Base-by-base conservation (phyloP, 441 rosid genomes). In the Populus hybrid region DNA sequence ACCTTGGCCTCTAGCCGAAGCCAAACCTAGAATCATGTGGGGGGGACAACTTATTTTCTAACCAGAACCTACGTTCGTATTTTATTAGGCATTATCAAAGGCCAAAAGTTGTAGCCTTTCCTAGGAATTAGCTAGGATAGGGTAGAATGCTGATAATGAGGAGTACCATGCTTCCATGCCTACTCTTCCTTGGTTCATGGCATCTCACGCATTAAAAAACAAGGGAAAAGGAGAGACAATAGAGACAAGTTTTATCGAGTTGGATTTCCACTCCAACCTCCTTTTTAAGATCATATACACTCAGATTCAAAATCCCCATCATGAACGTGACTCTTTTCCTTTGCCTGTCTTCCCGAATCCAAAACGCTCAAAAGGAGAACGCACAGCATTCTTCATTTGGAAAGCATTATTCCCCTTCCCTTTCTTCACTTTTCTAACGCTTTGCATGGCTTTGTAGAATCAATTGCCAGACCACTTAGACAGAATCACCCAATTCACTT, bases 251-350 rank as follows among this genome's bases (percentile, higher is more conserved):
- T 71, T 56, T 65, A 42, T 45, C 61, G 83, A 81, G 68, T 79
- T 79, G 84, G 83, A 82, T 63, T 71, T 79, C 87, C 87, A 84
- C 81, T 77, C 24, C 6, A 18, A 68, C 40, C 73, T 29, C 75
- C 24, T 74, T 81, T 80, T 79, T 74, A 16, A 76, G 68, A 69
- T 40, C 50, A 40, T n/a, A n/a, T 66, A 20, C 10, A 38, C 42
- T 68, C 71, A 72, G 31, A 59, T 83, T 75, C 82, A 69, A 80
- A 83, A 56, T 75, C 72, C 36, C 74, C 74, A 70, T 76, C 74
- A 74, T 79, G 68, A 69, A 75, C 10, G 18, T 75, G 21, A 66
- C 9, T 23, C 36, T 8, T 26, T 63, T n/a, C 2, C 8, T 38
- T 16, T 66, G 4, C 23, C 6, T 45, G 74, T 26, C 59, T 36